Percentiles rank a stretch among this genome's conserved stretches.
Evolutionary conservation across 2,329 filamentous ascomycete genomes (phyloP).

Genomic region (Phaeosphaeriaceae sp.): DNA sequence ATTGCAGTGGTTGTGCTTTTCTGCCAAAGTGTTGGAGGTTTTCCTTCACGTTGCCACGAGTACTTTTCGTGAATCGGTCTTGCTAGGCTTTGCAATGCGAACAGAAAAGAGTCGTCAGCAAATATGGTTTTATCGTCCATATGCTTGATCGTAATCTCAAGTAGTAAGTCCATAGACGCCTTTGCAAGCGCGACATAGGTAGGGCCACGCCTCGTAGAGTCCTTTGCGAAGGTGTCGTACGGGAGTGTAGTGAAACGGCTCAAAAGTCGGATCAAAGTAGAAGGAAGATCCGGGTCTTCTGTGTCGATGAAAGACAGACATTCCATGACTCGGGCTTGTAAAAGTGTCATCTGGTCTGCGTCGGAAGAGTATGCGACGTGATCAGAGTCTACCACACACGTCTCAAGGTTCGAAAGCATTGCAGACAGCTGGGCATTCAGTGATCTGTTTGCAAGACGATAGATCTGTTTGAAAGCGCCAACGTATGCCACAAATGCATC

Average conservation of each 20-base stretch:
- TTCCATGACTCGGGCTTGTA: conserved; percentile 74
- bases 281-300: conserved; percentile 69
- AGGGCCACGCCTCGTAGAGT: conserved; percentile 58
- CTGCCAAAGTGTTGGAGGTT: conserved; percentile 76
- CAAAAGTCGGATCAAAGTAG: conserved; percentile 72
- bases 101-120: conserved; percentile 68
- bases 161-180: conserved; percentile 74
- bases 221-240: conserved; percentile 55
- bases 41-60: conserved; percentile 73
- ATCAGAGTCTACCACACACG: conserved; percentile 74
- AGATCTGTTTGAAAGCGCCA: conserved; percentile 76
- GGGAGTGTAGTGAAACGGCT: conserved; percentile 76
- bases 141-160: conserved; percentile 66
- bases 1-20: conserved; percentile 76
- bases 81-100: conserved; percentile 70
- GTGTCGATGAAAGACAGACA: conserved; percentile 72
- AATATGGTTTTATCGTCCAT: conserved; percentile 72
- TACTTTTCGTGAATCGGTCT: conserved; percentile 82
- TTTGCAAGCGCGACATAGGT: conserved; percentile 93
- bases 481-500: conserved; percentile 87
- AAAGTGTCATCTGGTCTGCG: conserved; percentile 72
- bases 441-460: conserved; percentile 72
- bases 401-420: conserved; percentile 75
- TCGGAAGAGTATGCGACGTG: conserved; percentile 73
- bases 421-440: conserved; percentile 67